A percentile compares a stretch with the other conserved stretches of the same genome.
These are phyloP conservation scores for Ogataea glucozyma DNA, from an alignment of 805 yeast genomes.

Conservation along the genomic window DNA sequence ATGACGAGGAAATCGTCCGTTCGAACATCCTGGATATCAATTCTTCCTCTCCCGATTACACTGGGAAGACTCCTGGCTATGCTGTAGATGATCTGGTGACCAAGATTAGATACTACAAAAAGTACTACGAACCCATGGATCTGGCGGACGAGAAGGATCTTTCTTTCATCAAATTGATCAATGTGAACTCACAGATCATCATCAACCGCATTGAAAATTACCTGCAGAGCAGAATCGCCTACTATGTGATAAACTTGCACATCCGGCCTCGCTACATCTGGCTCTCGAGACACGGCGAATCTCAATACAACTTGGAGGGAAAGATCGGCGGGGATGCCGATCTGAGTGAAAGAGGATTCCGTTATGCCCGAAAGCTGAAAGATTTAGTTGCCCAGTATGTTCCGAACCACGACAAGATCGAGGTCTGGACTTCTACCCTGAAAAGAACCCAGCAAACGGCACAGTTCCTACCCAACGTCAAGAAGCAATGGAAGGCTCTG, in stretches of 20 bases:
- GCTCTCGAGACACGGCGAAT: conserved; percentile 95
- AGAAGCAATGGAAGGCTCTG: conserved; percentile 92
- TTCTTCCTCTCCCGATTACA: conserved; percentile 82
- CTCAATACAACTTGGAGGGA: conserved; percentile 87
- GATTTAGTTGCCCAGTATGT: conserved; percentile 66
- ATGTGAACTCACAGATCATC: conserved; percentile 85
- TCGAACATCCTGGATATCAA: conserved; percentile 85
- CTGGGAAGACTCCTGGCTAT: conserved; percentile 62
- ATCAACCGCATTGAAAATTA: conserved; percentile 86
- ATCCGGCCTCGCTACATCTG: conserved; percentile 90
- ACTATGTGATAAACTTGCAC: conserved; percentile 93
- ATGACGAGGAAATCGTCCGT: conserved; percentile 73
- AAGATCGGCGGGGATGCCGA: conserved; percentile 95
- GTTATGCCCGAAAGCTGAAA: conserved; percentile 81
- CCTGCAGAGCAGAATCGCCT: conserved; percentile 88
- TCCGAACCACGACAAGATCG: conserved; percentile 63
- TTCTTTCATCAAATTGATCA: conserved; percentile 84
- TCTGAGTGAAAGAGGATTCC: conserved; percentile 78
- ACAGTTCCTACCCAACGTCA: conserved; percentile 72
- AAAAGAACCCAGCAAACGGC: conserved; percentile 93
- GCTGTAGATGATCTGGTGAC: conserved; percentile 72
- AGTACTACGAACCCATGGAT: conserved; percentile 75
- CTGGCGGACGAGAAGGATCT: conserved; percentile 56
- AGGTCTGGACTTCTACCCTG: conserved; percentile 95
- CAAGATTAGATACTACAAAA: conserved; percentile 74